Evolutionary conservation across 2,329 filamentous ascomycete species (phyloP).

Genomic region (Mycosphaerella sp.): DNA sequence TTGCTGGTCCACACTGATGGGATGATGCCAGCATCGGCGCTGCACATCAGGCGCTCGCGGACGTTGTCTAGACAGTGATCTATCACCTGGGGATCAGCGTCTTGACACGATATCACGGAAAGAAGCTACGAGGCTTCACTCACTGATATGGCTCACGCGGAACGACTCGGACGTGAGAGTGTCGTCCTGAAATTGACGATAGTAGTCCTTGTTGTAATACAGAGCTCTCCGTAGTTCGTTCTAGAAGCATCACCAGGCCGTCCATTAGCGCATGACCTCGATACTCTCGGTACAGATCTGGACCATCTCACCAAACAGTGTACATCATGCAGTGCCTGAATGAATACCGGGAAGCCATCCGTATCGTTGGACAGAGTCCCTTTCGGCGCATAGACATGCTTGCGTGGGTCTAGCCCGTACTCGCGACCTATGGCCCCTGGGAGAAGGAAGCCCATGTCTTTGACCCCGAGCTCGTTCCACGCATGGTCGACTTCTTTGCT

Average conservation of each 20-base stretch:
- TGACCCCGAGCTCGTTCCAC: slow-evolving; percentile 10
- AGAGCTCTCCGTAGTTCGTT: slow-evolving; percentile 4
- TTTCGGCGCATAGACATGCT: slow-evolving; percentile 6
- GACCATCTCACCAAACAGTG: slow-evolving; percentile 8
- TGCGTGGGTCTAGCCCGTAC: slow-evolving; percentile 4
- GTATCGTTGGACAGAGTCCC: neutral
- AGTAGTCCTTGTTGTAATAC: slow-evolving; percentile 10
- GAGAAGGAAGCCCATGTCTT: slow-evolving; percentile 5
- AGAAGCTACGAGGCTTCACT: neutral
- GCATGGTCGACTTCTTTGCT: slow-evolving; percentile 10
- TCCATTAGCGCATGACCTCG: neutral
- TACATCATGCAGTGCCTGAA: slow-evolving; percentile 7
- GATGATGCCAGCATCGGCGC: slow-evolving; percentile 1
- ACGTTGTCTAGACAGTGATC: slow-evolving; percentile 10
- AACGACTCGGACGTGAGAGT: slow-evolving; percentile 5
- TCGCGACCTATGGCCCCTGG: slow-evolving; percentile 5
- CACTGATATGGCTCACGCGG: slow-evolving; percentile 4
- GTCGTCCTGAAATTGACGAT: slow-evolving; percentile 2
- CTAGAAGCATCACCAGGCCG: neutral
- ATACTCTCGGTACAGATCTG: neutral
- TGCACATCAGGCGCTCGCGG: slow-evolving; percentile 10
- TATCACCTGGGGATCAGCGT: neutral
- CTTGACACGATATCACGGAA: too few species aligned
- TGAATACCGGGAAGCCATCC: slow-evolving; percentile 3
- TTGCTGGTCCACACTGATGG: slow-evolving; percentile 1